A percentile compares a stretch with the other conserved stretches of the same genome.
Evolutionary conservation across 1,284 basidiomycete species (phyloP).

Genomic region (Earliella scabrosa): DNA sequence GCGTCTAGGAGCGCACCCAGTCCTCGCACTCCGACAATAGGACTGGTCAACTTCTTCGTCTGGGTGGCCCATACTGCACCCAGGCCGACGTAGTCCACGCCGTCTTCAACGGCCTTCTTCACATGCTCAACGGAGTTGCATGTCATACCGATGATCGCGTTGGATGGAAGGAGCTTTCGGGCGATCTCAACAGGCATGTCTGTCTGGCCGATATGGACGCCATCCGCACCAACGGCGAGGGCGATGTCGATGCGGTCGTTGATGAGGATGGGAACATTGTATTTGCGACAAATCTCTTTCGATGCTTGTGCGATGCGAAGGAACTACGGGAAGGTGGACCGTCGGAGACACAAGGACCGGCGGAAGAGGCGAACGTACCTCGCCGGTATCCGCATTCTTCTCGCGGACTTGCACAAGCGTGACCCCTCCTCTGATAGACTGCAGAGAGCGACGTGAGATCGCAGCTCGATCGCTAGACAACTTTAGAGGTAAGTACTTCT

Average conservation of each 20-base stretch:
- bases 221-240: conserved; percentile 75
- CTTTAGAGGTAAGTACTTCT: conserved; percentile 51
- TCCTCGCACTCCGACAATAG: conserved; percentile 65
- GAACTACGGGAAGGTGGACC: conserved; percentile 54
- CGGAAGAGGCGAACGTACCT: conserved; percentile 50
- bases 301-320: conserved; percentile 75
- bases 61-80: conserved; percentile 79
- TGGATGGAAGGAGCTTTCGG: conserved; percentile 70
- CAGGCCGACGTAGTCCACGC: conserved; percentile 87
- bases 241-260: conserved; percentile 93
- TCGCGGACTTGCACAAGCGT: conserved; percentile 91
- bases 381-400: conserved; percentile 79
- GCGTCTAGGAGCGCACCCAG: conserved; percentile 68
- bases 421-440: conserved; percentile 86
- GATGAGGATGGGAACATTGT: conserved; percentile 87
- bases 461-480: not conserved
- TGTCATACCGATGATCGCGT: conserved; percentile 82
- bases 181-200: conserved; percentile 83
- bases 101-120: conserved; percentile 54
- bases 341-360: not conserved
- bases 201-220: conserved; percentile 90
- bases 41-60: conserved; percentile 72
- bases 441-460: conserved; percentile 12
- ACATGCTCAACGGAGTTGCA: conserved; percentile 77
- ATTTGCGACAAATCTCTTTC: conserved; percentile 79